Percentiles rank a stretch among this genome's conserved stretches.
phyloP scores from a whole-genome alignment of 768 basidiomycete genomes.

The Hericium coralloides region DNA sequence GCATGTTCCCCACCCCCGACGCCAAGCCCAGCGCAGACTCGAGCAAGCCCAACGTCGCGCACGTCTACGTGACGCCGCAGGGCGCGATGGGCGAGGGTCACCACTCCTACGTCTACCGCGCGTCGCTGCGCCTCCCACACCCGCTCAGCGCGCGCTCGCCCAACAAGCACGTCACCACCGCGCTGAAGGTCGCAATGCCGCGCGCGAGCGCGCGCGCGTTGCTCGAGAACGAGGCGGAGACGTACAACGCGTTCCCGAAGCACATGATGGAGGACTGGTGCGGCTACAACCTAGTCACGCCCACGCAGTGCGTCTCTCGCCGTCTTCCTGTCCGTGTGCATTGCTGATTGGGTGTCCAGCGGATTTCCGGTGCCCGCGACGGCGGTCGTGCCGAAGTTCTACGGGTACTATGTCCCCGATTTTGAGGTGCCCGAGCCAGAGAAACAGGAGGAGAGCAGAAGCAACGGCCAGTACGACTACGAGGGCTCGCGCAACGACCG shows the following conservation, averaged over 20 bases:
- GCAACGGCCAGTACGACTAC: not conserved
- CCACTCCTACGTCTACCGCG: conserved; percentile 45
- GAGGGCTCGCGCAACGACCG: too few relatives aligned
- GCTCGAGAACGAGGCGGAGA: conserved; percentile 29
- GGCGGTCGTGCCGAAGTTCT: conserved; percentile 54
- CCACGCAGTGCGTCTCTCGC: conserved; percentile 22
- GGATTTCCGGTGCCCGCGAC: conserved; percentile 36
- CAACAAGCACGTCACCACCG: conserved; percentile 11
- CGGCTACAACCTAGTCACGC: conserved; percentile 36
- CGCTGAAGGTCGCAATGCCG: conserved; percentile 17
- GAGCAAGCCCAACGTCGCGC: not conserved
- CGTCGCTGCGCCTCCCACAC: conserved; percentile 41
- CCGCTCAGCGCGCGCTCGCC: not conserved
- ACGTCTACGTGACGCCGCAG: not conserved
- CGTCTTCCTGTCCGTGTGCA: not conserved
- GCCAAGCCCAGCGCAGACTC: not conserved
- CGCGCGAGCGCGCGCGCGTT: not conserved
- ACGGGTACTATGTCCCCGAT: conserved; percentile 43
- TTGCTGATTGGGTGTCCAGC: not conserved
- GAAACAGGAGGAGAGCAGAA: not conserved
- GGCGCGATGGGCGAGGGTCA: conserved; percentile 30
- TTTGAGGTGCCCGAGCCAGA: not conserved
- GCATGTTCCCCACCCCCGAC: not conserved
- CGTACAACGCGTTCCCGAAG: conserved; percentile 35
- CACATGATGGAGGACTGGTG: conserved; percentile 42